These are phyloP conservation scores for Tardiomyces blankii DNA, from an alignment of 1,139 yeast genomes.

Conservation along the genomic window DNA sequence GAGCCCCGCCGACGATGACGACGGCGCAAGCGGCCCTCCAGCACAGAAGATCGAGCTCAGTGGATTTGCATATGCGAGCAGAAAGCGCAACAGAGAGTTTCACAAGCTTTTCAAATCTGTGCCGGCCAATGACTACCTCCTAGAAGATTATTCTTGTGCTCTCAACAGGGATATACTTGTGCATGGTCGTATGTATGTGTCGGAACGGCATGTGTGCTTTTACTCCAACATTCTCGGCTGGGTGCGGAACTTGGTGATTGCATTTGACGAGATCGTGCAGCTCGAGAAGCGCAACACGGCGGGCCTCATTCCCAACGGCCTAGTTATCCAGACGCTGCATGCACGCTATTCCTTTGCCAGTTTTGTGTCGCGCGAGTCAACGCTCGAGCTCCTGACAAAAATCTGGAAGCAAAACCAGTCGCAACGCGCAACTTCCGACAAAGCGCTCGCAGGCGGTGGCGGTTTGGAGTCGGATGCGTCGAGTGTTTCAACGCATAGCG, in stretches of 20 bases:
- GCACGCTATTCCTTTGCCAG: constrained; percentile 72
- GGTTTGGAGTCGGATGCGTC: constrained; percentile 5
- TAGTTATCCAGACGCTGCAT: constrained; percentile 56
- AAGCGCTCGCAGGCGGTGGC: constrained; percentile 36
- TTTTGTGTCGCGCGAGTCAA: constrained; percentile 70
- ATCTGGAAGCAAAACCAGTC: constrained; percentile 23
- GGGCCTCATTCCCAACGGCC: constrained; percentile 87
- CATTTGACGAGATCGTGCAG: constrained; percentile 57
- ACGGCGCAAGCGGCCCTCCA: background rate
- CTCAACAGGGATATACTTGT: constrained; percentile 74
- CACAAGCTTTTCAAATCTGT: constrained; percentile 64
- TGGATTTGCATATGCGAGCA: constrained; percentile 42
- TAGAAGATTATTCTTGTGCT: constrained; percentile 88
- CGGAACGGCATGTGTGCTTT: constrained; percentile 75
- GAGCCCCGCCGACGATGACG: background rate
- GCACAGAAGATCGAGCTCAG: constrained; percentile 12
- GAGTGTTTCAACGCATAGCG: constrained; percentile 18
- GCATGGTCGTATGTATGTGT: constrained; percentile 84
- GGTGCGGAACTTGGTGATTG: constrained; percentile 73
- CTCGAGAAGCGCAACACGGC: constrained; percentile 79
- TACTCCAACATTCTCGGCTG: constrained; percentile 89
- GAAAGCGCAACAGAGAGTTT: constrained; percentile 64
- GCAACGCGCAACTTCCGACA: constrained; percentile 28
- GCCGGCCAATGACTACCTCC: constrained; percentile 56
- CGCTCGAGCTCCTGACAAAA: constrained; percentile 49